phyloP scores from a whole-genome alignment of 441 rosid genomes.

The Adansonia grandidieri region DNA sequence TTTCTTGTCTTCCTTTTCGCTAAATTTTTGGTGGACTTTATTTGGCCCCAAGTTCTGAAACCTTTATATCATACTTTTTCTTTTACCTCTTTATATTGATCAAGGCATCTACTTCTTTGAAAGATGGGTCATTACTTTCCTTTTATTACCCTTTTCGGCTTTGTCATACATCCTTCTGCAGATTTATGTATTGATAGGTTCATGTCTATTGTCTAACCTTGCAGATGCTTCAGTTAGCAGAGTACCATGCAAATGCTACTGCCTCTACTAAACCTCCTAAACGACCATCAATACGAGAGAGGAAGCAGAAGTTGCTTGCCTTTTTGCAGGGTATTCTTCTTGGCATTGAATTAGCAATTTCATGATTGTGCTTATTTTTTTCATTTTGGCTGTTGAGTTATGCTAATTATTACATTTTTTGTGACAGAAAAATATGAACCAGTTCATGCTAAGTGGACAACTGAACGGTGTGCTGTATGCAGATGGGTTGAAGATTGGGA shows the following conservation, averaged over 20 bases:
- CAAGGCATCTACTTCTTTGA: not conserved
- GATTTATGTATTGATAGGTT: slow-evolving; percentile 11
- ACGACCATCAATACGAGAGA: slow-evolving; percentile 74
- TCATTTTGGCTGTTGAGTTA: slow-evolving; percentile 20
- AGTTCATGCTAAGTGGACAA: slow-evolving; percentile 88
- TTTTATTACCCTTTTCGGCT: slow-evolving; percentile 16
- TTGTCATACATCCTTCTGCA: slow-evolving; percentile 7
- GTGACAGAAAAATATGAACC: slow-evolving; percentile 79
- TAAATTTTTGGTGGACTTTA: not conserved
- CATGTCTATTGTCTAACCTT: slow-evolving; percentile 34
- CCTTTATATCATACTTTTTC: not conserved
- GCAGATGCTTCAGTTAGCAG: slow-evolving; percentile 97
- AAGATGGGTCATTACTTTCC: not conserved
- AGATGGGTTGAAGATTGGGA: slow-evolving; percentile 99
- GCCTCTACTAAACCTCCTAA: slow-evolving; percentile 69
- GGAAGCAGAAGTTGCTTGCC: slow-evolving; percentile 79
- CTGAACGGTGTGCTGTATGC: slow-evolving; percentile 97
- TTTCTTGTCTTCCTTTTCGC: not conserved
- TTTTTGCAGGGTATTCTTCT: slow-evolving; percentile 67
- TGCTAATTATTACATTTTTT: slow-evolving; percentile 28
- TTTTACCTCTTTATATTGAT: not conserved
- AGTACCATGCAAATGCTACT: slow-evolving; percentile 71
- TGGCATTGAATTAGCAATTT: not conserved
- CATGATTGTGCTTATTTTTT: not conserved
- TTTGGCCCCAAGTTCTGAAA: not conserved